Percentiles rank a stretch among this genome's conserved stretches.
These are phyloP conservation scores for Albophoma yamanashiensis DNA, from an alignment of 2,329 filamentous ascomycete species.

Conservation along the genomic window DNA sequence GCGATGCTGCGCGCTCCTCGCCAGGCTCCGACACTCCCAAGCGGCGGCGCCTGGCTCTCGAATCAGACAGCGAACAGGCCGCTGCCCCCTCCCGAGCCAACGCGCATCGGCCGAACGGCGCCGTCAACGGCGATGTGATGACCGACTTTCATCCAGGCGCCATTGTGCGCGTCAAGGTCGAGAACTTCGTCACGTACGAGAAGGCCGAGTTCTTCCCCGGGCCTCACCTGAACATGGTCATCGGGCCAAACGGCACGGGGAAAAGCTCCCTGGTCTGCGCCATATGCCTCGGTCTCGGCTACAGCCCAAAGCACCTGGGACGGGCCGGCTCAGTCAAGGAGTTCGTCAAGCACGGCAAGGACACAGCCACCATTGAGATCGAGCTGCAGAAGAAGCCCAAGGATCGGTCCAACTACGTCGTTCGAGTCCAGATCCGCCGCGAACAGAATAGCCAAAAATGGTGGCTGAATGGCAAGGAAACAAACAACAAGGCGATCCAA, in stretches of 20 bases:
- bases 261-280: conserved; percentile 97
- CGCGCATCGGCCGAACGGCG: conserved; percentile 4
- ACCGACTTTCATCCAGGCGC: conserved; percentile 59
- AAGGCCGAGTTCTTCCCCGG: conserved; percentile 85
- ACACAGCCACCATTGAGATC: conserved; percentile 75
- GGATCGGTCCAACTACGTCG: conserved; percentile 55
- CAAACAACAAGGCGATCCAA: conserved; percentile 53
- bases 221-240: conserved; percentile 94
- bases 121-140: conserved; percentile 7
- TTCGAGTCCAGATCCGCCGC: conserved; percentile 66
- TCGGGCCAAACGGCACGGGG: conserved; percentile 95
- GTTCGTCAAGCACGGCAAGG: conserved; percentile 83
- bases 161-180: conserved; percentile 76
- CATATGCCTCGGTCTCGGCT: conserved; percentile 87
- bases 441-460: conserved; percentile 78
- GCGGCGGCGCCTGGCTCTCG: conserved; percentile 21
- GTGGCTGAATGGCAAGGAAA: conserved; percentile 58
- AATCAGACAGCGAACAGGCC: conserved; percentile 9
- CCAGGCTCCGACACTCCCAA: conserved; percentile 20
- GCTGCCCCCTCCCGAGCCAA: conserved; percentile 4
- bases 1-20: conserved; percentile 15
- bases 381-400: conserved; percentile 62
- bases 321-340: conserved; percentile 76
- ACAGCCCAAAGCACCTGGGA: conserved; percentile 69
- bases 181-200: conserved; percentile 92